Evolutionary conservation across 179 eudicot species (phyloP).

Genomic region (Amaranthus tricolor): DNA sequence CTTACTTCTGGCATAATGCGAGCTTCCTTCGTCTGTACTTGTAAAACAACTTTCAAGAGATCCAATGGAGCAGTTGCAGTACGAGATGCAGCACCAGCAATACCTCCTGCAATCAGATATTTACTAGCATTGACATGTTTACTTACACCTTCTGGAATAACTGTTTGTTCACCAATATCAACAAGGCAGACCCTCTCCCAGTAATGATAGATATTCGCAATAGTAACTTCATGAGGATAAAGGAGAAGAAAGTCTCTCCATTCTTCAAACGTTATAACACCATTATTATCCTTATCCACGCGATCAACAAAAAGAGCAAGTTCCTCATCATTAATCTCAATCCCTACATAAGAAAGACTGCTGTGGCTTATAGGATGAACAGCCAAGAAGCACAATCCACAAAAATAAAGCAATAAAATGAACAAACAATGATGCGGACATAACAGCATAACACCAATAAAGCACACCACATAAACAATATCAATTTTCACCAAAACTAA

Average conservation of each 20-base stretch:
- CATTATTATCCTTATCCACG: constrained; percentile 91
- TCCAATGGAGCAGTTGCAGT: constrained; percentile 96
- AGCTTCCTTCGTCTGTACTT: constrained; percentile 65
- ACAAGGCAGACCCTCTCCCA: constrained; percentile 93
- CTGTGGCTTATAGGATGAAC: constrained; percentile 76
- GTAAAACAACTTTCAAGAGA: constrained; percentile 75
- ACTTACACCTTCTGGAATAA: constrained; percentile 85
- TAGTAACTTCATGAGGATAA: constrained; percentile 89
- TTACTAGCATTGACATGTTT: constrained; percentile 74
- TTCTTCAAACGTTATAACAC: constrained; percentile 91
- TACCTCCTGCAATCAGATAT: constrained; percentile 87
- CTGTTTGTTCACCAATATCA: constrained; percentile 94
- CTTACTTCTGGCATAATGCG: constrained; percentile 54
- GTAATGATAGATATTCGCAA: constrained; percentile 81
- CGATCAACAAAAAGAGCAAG: constrained; percentile 91
- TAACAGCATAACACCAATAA: constrained; percentile 1
- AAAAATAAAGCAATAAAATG: constrained; percentile 9
- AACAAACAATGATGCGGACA: constrained; percentile 11
- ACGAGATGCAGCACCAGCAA: constrained; percentile 95
- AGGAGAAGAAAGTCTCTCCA: constrained; percentile 95
- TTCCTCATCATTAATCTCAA: constrained; percentile 79
- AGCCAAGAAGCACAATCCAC: constrained; percentile 26
- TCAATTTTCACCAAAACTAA: neutral
- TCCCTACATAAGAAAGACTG: constrained; percentile 83
- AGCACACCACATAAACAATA: neutral